Evolutionary conservation across 2,329 filamentous ascomycete genomes (phyloP), one percentile per base, ranked within the genome.

Genomic region (Arthrobotrys pseudoclavata): DNA sequence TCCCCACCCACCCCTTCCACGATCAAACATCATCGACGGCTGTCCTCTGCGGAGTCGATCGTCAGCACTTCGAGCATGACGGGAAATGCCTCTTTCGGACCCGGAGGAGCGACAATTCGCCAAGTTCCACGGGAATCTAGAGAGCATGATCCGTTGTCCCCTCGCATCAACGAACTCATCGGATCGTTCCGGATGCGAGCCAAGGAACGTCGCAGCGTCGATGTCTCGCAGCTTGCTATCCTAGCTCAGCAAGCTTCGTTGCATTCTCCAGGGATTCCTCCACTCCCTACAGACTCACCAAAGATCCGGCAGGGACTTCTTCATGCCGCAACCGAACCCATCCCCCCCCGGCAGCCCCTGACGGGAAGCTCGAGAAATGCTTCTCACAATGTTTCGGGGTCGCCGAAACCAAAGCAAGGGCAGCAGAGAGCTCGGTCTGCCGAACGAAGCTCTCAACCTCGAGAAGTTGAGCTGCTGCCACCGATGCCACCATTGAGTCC

Each of bases 401-500:
- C 72, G n/a, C 42, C 64, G 31, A 76, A 61, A 47, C 52, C 52
- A 20, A 42, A 47, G 42, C 50, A 55, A 31, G 15, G 60, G 26
- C 52, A 69, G 29, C 64, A 62, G 31, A 61, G 75, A 47, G 53
- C 75, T 5, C 42, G 53, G 26, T 78, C 75, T 26, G 50, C 68
- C 3, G 75, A 78, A 31, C 62, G 68, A 55, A 62, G 40, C 45
- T 24, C 69, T 53, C 48, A 67, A 26, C 42, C 63, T 60, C 68
- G 62, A 22, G 47, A 64, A 40, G 60, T 78, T 15, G 75, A 78
- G 47, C 22, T 78, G 26, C 47, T 78, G 12, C 75, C 75, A 10
- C 75, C 75, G 15, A 72, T 78, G 75, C 75, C 75, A 42, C 75
- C 75, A 3, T 50, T 78, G 50, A 78, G 75, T 24, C 75, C 75